Evolutionary conservation across 768 basidiomycete species (phyloP).

Genomic region (Trametes meyenii): DNA sequence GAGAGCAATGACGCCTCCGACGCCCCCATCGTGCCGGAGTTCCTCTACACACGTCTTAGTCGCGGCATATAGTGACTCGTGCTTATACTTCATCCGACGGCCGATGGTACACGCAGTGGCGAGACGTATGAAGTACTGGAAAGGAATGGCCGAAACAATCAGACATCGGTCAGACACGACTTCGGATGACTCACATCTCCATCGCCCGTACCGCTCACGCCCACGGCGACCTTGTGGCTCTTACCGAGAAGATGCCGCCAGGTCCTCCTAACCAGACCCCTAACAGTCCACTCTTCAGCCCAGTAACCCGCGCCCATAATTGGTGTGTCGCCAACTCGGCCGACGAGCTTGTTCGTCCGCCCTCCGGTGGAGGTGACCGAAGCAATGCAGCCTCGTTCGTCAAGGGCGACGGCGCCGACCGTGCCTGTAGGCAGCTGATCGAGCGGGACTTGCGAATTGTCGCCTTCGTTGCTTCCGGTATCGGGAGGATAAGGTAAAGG

Average conservation of each 20-base stretch:
- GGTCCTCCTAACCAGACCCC: constrained; percentile 35
- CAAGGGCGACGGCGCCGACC: constrained; percentile 84
- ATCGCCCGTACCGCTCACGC: constrained; percentile 84
- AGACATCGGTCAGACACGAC: background rate
- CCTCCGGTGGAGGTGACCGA: constrained; percentile 81
- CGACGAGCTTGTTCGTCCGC: constrained; percentile 79
- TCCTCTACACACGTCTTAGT: constrained; percentile 58
- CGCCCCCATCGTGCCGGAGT: constrained; percentile 57
- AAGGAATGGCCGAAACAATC: background rate
- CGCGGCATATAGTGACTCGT: constrained; percentile 60
- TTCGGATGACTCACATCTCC: constrained; percentile 62
- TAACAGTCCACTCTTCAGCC: constrained; percentile 74
- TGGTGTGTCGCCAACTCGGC: constrained; percentile 84
- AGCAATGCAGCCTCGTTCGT: constrained; percentile 72
- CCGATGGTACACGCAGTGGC: constrained; percentile 69
- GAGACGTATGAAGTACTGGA: constrained; percentile 76
- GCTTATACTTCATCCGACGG: constrained; percentile 60
- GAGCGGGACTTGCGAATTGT: constrained; percentile 36
- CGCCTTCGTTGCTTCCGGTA: constrained; percentile 23
- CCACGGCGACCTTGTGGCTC: constrained; percentile 49
- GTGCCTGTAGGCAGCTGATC: constrained; percentile 75
- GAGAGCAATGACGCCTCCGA: constrained; percentile 76
- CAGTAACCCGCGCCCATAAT: constrained; percentile 79
- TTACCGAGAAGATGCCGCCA: constrained; percentile 46
- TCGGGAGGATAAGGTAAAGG: constrained; percentile 45